Percentiles rank a stretch among this genome's conserved stretches.
Conservation (phyloP, 352 stramenopile species). For the Elongisporangium anandrum region DNA sequence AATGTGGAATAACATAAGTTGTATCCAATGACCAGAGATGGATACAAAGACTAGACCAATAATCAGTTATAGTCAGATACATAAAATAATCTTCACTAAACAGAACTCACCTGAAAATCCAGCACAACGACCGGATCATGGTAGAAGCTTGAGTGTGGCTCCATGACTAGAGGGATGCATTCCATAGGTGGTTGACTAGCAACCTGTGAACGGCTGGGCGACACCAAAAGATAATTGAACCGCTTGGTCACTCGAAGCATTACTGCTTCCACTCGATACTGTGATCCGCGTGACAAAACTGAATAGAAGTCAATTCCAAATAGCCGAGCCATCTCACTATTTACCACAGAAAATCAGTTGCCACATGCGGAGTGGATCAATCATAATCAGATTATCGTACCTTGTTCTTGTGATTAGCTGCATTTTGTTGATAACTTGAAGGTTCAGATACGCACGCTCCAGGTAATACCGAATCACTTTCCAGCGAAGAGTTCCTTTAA, state of each 20-base stretch:
- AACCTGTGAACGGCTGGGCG: slow-evolving; percentile 77
- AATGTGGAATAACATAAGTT: slow-evolving; percentile 99
- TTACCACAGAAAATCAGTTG: background rate
- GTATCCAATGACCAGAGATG: slow-evolving; percentile 99
- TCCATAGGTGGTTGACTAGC: slow-evolving; percentile 90
- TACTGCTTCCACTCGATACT: slow-evolving; percentile 92
- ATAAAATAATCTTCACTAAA: background rate
- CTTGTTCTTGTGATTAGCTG: slow-evolving; percentile 83
- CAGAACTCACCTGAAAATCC: slow-evolving; percentile 91
- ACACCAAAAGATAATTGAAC: slow-evolving; percentile 83
- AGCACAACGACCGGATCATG: slow-evolving; percentile 97
- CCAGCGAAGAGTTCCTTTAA: slow-evolving; percentile 31
- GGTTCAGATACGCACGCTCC: slow-evolving; percentile 40
- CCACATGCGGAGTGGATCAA: background rate
- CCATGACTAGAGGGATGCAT: slow-evolving; percentile 92
- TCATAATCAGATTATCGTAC: slow-evolving; percentile 10
- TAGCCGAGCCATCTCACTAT: slow-evolving; percentile 89
- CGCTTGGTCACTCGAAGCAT: slow-evolving; percentile 91
- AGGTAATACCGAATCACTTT: slow-evolving; percentile 57
- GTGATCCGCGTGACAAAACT: slow-evolving; percentile 88
- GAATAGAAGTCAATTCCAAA: slow-evolving; percentile 95
- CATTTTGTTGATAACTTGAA: slow-evolving; percentile 79
- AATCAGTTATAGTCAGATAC: background rate
- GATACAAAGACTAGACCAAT: slow-evolving; percentile 93
- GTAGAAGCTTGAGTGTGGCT: slow-evolving; percentile 96